Conservation (phyloP, 495 filamentous ascomycete species). For the Neurospora sublineolata region DNA sequence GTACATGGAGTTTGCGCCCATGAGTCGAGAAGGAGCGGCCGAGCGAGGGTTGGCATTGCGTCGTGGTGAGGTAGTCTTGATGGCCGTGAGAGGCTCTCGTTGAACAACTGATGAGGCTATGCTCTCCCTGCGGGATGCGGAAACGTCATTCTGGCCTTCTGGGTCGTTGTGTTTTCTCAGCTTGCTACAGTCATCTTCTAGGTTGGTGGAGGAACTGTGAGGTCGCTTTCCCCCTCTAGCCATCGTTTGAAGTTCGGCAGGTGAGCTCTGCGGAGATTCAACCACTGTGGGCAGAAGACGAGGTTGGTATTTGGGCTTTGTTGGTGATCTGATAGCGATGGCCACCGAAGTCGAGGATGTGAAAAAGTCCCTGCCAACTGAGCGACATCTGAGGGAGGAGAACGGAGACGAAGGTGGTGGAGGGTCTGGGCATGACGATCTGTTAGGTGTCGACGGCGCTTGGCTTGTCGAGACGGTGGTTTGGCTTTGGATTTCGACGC, state of each 20-base stretch:
- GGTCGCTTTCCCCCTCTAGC: constrained; percentile 5
- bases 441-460: constrained; percentile 1
- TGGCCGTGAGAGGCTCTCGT: background rate
- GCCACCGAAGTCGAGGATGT: background rate
- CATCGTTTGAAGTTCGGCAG: background rate
- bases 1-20: constrained; percentile 6
- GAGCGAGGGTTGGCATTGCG: constrained; percentile 1
- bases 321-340: background rate
- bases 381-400: background rate
- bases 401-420: background rate
- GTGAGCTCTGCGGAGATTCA: background rate
- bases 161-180: background rate
- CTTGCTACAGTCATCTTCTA: constrained; percentile 1
- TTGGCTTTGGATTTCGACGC: constrained; percentile 13
- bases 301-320: background rate
- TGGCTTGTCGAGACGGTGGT: constrained; percentile 4
- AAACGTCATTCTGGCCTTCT: background rate
- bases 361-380: background rate
- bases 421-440: background rate
- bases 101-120: background rate
- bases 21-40: constrained; percentile 1
- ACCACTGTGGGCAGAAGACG: background rate
- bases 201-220: background rate
- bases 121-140: background rate
- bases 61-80: background rate